Evolutionary conservation across 768 basidiomycete genomes (phyloP).

Genomic region (Lactarius quietus): DNA sequence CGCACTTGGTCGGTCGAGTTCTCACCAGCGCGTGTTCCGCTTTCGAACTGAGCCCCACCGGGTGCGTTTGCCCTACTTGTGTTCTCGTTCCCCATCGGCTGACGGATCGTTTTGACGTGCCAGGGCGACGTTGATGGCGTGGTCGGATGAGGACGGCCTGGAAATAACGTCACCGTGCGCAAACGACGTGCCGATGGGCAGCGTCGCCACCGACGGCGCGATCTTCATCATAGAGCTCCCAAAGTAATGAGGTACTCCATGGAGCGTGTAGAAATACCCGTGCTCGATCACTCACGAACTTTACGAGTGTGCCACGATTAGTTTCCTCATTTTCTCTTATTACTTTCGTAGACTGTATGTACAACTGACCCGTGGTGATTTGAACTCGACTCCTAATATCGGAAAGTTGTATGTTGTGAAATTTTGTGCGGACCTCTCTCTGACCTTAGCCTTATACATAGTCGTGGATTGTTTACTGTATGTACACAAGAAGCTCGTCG

Average conservation of each 20-base stretch:
- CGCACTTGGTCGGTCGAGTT: conserved; percentile 19
- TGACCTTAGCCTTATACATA: neutral
- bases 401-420: neutral
- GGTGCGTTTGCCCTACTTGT: conserved; percentile 1
- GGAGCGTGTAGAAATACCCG: neutral
- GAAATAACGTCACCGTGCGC: conserved; percentile 9
- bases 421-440: neutral
- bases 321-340: neutral
- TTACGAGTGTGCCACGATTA: neutral
- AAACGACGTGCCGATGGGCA: conserved; percentile 15
- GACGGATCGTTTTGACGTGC: neutral
- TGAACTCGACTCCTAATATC: neutral
- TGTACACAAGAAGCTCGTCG: neutral
- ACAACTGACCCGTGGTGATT: neutral
- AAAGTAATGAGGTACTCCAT: conserved; percentile 10
- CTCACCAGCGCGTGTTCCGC: conserved; percentile 20
- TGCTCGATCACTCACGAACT: neutral
- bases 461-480: neutral
- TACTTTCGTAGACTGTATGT: neutral
- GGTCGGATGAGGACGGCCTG: conserved; percentile 11
- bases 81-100: neutral
- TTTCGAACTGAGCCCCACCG: conserved; percentile 3
- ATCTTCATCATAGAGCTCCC: conserved; percentile 16
- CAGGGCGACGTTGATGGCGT: conserved; percentile 11
- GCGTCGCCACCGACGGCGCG: conserved; percentile 4